Percentiles rank a stretch among this genome's conserved stretches.
Evolutionary conservation across 257 asterid species (phyloP).

Genomic region (Solanum piurae): DNA sequence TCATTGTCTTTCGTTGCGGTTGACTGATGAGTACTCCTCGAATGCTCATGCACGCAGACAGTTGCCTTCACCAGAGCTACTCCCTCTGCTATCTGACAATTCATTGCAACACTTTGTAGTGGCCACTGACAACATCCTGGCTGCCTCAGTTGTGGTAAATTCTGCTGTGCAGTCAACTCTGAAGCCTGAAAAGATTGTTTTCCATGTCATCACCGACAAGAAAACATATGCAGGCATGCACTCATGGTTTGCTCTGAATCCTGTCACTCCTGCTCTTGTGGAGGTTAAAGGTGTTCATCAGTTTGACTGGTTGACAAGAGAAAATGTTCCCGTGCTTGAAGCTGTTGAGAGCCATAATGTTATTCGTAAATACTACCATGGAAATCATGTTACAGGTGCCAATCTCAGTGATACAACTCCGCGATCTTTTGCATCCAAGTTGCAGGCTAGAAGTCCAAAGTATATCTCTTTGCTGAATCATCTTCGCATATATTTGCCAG

Average conservation of each 20-base stretch:
- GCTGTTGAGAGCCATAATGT: slow-evolving; percentile 79
- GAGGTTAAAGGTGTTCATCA: slow-evolving; percentile 97
- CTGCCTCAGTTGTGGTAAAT: slow-evolving; percentile 89
- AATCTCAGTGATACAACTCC: slow-evolving; percentile 77
- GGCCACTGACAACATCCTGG: slow-evolving; percentile 93
- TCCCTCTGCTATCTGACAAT: slow-evolving; percentile 79
- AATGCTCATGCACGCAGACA: slow-evolving; percentile 96
- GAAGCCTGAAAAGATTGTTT: slow-evolving; percentile 72
- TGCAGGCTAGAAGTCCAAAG: slow-evolving; percentile 93
- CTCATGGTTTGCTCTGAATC: slow-evolving; percentile 93
- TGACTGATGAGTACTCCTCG: slow-evolving; percentile 92
- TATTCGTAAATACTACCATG: slow-evolving; percentile 83
- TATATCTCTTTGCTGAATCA: slow-evolving; percentile 92
- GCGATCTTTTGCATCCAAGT: slow-evolving; percentile 69
- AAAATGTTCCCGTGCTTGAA: slow-evolving; percentile 96
- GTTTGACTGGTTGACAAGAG: slow-evolving; percentile 95
- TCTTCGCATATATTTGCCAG: slow-evolving; percentile 93
- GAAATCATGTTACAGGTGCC: slow-evolving; percentile 77
- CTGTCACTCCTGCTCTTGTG: slow-evolving; percentile 69
- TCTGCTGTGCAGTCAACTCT: slow-evolving; percentile 76
- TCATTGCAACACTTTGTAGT: slow-evolving; percentile 74
- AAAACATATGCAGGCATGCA: slow-evolving; percentile 99
- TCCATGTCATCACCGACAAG: slow-evolving; percentile 97
- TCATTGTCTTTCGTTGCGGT: slow-evolving; percentile 80
- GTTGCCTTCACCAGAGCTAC: slow-evolving; percentile 88